A percentile compares a stretch with the other conserved stretches of the same genome.
These are phyloP conservation scores for Leishmania lainsoni DNA, from an alignment of 208 protist genomes.

Conservation along the genomic window DNA sequence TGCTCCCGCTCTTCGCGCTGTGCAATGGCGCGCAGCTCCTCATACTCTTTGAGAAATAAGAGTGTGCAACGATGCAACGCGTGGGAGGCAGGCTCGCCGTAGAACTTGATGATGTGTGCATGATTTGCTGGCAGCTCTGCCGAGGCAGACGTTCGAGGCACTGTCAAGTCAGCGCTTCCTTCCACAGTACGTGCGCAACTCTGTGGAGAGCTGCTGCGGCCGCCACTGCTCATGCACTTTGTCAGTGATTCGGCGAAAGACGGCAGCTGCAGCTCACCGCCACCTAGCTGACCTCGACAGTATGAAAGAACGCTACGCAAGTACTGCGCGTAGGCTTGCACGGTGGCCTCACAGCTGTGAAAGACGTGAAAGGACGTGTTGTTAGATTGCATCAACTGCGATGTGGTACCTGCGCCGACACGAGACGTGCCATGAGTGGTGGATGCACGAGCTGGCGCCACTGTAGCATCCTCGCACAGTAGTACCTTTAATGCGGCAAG, in stretches of 20 bases:
- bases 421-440: background rate
- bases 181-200: too few relatives aligned
- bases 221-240: background rate
- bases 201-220: background rate
- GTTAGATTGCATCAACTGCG: background rate
- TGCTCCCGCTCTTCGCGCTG: slow-evolving; percentile 11
- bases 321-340: slow-evolving; percentile 29
- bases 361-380: slow-evolving; percentile 21
- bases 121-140: slow-evolving; percentile 1
- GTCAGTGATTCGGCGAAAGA: slow-evolving; percentile 3
- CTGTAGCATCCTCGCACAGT: slow-evolving; percentile 25
- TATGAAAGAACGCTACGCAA: slow-evolving; percentile 27
- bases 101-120: slow-evolving; percentile 63
- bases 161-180: background rate
- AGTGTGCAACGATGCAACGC: slow-evolving; percentile 45
- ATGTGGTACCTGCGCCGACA: background rate
- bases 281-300: slow-evolving; percentile 28
- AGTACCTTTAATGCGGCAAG: slow-evolving; percentile 58
- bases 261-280: slow-evolving; percentile 12
- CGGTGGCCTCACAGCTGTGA: slow-evolving; percentile 39
- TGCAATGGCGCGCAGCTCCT: slow-evolving; percentile 18
- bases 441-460: background rate
- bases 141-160: background rate
- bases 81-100: slow-evolving; percentile 61
- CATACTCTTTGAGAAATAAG: slow-evolving; percentile 66